Evolutionary conservation across 75 land plant species (phyloP).

Genomic region (Selaginella tamariscina): DNA sequence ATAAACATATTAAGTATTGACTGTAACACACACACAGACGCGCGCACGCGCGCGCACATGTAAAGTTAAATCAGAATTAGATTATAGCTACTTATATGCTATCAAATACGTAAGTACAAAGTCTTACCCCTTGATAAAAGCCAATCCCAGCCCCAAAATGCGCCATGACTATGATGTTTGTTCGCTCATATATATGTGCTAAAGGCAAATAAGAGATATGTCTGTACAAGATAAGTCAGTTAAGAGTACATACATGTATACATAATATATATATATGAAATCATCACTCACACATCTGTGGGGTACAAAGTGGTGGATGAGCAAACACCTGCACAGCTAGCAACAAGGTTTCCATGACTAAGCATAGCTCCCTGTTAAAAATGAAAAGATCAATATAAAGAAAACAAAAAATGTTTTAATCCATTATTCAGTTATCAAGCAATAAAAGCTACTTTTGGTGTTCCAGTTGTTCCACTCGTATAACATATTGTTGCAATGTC

Average conservation of each 20-base stretch:
- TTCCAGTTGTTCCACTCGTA: slow-evolving; percentile 98
- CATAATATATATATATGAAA: background rate
- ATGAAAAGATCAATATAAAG: background rate
- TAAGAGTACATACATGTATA: background rate
- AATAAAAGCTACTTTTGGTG: slow-evolving; percentile 64
- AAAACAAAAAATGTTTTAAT: background rate
- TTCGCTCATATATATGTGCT: slow-evolving; percentile 95
- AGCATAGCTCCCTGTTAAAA: slow-evolving; percentile 68
- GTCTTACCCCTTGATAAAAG: slow-evolving; percentile 92
- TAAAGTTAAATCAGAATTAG: background rate
- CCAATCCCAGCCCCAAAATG: slow-evolving; percentile 80
- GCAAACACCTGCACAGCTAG: slow-evolving; percentile 62
- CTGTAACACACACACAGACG: too few species aligned
- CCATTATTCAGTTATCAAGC: background rate
- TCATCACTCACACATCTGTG: slow-evolving; percentile 60
- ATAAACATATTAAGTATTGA: too few species aligned
- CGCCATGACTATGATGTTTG: slow-evolving; percentile 40
- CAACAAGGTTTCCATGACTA: slow-evolving; percentile 69
- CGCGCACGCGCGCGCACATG: too few species aligned
- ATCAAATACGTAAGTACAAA: too few species aligned
- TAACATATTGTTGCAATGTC: slow-evolving; percentile 96
- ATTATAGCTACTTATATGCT: background rate
- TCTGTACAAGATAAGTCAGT: slow-evolving; percentile 18
- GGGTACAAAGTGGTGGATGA: slow-evolving; percentile 25
- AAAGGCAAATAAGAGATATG: slow-evolving; percentile 93